Base-by-base conservation (phyloP, 148 eudicot species). In the Arctostaphylos glauca region DNA sequence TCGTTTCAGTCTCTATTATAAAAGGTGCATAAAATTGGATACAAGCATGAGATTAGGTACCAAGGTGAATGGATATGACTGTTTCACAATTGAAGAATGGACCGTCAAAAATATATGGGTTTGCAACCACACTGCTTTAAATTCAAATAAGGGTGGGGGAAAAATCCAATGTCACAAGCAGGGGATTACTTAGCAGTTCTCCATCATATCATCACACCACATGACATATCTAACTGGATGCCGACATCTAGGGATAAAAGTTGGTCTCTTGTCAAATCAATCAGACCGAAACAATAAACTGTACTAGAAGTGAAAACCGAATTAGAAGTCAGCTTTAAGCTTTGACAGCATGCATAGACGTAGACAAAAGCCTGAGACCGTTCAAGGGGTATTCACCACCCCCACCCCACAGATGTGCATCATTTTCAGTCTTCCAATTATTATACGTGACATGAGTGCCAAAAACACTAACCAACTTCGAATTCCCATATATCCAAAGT, bases 251-350 rank as follows among this genome's bases (percentile, higher is more conserved):
- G 5, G 41, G 16, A 74, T 49, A 23, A 48, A 23, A 49, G 8
- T 49, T 74, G 19, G 43, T 48, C 53, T 12, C 6, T 14, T 23
- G 56, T 48, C 56, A 49, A 52, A 50, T 49, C 18, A 74, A 21
- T 47, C 77, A 74, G 5, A 49, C 23, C 12, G 50, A 2, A 44
- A 72, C 21, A 44, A 72, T 19, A 49, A 74, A 74, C 41, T 21
- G 41, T 74, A 62, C 68, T 21, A 62, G 68, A 62, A 48, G 6
- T 49, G 21, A 50, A 19, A 5, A 74, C 18, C 21, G 78, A 74
- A 74, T 74, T 49, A 74, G 56, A 74, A 9, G 78, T 74, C 78
- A 48, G 10, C 53, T 73, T 73, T 73, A 48, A 49, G 78, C 54
- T 49, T 21, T 74, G 78, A 23, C 56, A 1, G 68, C 68, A 21